These are phyloP conservation scores for Pinus taeda DNA, from an alignment of 75 land plant species.

Conservation along the genomic window DNA sequence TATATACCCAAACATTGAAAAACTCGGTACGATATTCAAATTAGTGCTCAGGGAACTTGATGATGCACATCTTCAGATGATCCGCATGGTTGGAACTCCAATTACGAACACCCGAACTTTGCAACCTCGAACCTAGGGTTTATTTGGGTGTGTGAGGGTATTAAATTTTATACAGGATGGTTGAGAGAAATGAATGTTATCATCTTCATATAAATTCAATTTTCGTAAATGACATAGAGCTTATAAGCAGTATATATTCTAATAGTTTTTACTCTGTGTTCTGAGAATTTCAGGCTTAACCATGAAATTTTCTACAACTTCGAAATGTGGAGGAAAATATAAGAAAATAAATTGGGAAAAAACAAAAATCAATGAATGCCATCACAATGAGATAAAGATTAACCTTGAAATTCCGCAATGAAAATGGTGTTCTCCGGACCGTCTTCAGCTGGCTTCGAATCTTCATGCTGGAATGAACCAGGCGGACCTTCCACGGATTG, in stretches of 20 bases:
- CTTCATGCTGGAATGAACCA: neutral
- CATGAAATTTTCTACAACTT: no score
- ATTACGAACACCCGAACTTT: neutral
- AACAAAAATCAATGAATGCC: neutral
- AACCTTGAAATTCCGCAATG: neutral
- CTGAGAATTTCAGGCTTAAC: no score
- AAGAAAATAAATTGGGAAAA: no score
- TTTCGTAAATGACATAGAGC: no score
- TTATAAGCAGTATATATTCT: no score
- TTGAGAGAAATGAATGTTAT: no score
- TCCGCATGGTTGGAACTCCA: neutral
- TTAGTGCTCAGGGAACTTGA: neutral
- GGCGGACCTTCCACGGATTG: neutral
- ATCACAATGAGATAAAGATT: no score
- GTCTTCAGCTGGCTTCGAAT: neutral
- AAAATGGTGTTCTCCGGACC: neutral
- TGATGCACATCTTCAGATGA: neutral
- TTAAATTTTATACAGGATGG: neutral
- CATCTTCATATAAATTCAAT: neutral
- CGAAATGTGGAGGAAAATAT: no score
- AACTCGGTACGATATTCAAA: neutral
- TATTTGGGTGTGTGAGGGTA: neutral
- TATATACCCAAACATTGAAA: neutral
- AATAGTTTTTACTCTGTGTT: no score
- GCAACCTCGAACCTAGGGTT: neutral